Base-by-base conservation (phyloP, 2,329 filamentous ascomycete genomes). In the Aspergillus glaucus region DNA sequence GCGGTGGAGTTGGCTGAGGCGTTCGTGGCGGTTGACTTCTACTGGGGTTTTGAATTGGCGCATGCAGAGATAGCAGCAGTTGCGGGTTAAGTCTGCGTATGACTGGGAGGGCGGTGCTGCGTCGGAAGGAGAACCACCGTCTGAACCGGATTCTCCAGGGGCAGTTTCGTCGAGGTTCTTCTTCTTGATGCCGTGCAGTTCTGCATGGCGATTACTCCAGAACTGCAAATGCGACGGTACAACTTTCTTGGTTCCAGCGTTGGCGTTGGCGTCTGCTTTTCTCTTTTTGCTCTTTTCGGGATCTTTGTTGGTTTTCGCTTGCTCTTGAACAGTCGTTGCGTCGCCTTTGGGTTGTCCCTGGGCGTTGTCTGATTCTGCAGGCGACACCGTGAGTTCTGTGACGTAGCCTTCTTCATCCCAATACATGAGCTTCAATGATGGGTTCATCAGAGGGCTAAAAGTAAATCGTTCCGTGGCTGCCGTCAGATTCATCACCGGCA, bases 391-490 rank as follows among this genome's bases (percentile, higher is more conserved):
- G 34, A 81, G 71, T 56, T 86, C 81, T 41, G 77, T 87, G 1
- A 82, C 84, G 59, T 88, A 92, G 2, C 83, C 84, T 21, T 83
- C 80, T 45, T 83, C 78, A 59, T 91, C 87, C 79, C 87, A 88
- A 65, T 92, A 92, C 60, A 83, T 83, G 39, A 91, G 76, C 51
- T 82, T 81, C 49, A 87, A 68, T 0, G 77, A 73, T 1, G 83
- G 76, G 57, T 90, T 90, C 55, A 81, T 82, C 1, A 88, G 74
- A 1, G 86, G 85, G 28, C 78, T 76, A 60, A 92, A 91, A 0
- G 84, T 86, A 62, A 84, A 83, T 42, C 71, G 75, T 12, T 80
- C 77, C n/a, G 75, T 79, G 15, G 78, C 78, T 0, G 78, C 73
- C 4, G 75, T 75, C 6, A 78, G 75, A 45, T 84, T 79, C 44